A percentile compares a stretch with the other conserved stretches of the same genome.
Conservation (phyloP, 2,329 filamentous ascomycete genomes). For the Orbilia ellipsospora region DNA sequence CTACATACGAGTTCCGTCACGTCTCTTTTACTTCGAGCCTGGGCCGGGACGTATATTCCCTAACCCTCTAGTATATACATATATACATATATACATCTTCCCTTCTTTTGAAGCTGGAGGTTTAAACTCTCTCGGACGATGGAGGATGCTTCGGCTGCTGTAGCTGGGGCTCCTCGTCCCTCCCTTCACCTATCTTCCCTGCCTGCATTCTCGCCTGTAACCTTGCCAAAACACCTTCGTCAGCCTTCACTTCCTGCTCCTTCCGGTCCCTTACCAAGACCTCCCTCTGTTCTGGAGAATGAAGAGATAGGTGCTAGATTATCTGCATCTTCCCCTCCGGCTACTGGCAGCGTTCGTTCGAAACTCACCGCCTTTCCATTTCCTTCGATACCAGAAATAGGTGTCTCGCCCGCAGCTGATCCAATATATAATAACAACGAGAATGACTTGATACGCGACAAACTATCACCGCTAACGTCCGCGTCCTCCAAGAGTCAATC, state of each 20-base stretch:
- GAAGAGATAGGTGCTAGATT: slow-evolving; percentile 38
- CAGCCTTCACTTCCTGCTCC: slow-evolving; percentile 44
- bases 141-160: background rate
- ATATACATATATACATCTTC: background rate
- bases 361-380: slow-evolving; percentile 38
- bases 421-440: background rate
- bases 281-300: slow-evolving; percentile 39
- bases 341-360: slow-evolving; percentile 10
- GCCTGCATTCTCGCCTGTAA: slow-evolving; percentile 14
- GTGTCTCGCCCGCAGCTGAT: background rate
- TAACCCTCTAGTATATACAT: too few species aligned
- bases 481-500: background rate
- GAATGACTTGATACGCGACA: background rate
- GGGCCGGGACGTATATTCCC: too few species aligned
- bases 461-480: background rate
- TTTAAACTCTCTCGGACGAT: background rate
- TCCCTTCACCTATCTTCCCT: slow-evolving; percentile 19
- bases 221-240: slow-evolving; percentile 36
- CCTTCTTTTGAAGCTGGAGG: background rate
- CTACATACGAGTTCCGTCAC: too few species aligned
- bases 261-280: slow-evolving; percentile 35
- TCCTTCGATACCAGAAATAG: slow-evolving; percentile 26
- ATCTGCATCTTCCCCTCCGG: slow-evolving; percentile 27
- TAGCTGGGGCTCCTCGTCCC: background rate
- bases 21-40: too few species aligned